phyloP scores from a whole-genome alignment of 2,329 filamentous ascomycete species.

The Talaromyces sp. region DNA sequence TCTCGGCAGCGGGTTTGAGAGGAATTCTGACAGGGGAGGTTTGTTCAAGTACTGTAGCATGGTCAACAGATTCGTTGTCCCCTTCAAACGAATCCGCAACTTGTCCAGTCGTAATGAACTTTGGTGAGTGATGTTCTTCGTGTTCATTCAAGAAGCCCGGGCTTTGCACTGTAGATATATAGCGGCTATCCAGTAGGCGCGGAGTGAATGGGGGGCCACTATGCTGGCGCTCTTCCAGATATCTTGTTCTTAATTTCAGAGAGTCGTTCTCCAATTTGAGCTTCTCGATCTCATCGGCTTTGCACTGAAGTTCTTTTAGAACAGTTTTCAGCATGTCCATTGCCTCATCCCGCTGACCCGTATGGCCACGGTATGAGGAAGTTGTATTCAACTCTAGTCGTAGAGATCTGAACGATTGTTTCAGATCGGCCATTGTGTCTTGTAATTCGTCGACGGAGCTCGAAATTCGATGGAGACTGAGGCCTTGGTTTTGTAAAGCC shows the following conservation, averaged over 20 bases:
- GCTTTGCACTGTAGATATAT: slow-evolving; percentile 25
- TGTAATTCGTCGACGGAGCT: slow-evolving; percentile 33
- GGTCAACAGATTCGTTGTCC: slow-evolving; percentile 23
- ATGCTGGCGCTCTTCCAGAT: slow-evolving; percentile 24
- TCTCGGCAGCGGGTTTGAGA: slow-evolving; percentile 15
- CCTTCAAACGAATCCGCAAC: slow-evolving; percentile 27
- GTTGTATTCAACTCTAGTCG: slow-evolving; percentile 30
- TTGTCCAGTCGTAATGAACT: slow-evolving; percentile 21
- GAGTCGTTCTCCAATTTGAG: slow-evolving; percentile 33
- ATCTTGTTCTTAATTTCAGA: slow-evolving; percentile 29
- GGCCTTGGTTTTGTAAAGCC: slow-evolving; percentile 31
- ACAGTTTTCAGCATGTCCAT: slow-evolving; percentile 35
- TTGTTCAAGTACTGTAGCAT: slow-evolving; percentile 14
- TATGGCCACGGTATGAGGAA: slow-evolving; percentile 18
- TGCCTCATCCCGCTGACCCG: slow-evolving; percentile 16
- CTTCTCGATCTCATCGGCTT: slow-evolving; percentile 34
- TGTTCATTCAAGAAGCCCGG: slow-evolving; percentile 28
- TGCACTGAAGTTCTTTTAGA: slow-evolving; percentile 31
- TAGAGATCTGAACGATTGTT: slow-evolving; percentile 32
- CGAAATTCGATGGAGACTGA: slow-evolving; percentile 32
- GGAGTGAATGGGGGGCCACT: slow-evolving; percentile 9
- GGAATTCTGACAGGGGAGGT: slow-evolving; percentile 19
- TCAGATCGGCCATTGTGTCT: slow-evolving; percentile 35
- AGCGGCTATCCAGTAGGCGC: slow-evolving; percentile 3
- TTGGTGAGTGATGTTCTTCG: slow-evolving; percentile 27